phyloP scores from a whole-genome alignment of 2,329 filamentous ascomycete genomes.

The Atkinsonella hypoxylon region DNA sequence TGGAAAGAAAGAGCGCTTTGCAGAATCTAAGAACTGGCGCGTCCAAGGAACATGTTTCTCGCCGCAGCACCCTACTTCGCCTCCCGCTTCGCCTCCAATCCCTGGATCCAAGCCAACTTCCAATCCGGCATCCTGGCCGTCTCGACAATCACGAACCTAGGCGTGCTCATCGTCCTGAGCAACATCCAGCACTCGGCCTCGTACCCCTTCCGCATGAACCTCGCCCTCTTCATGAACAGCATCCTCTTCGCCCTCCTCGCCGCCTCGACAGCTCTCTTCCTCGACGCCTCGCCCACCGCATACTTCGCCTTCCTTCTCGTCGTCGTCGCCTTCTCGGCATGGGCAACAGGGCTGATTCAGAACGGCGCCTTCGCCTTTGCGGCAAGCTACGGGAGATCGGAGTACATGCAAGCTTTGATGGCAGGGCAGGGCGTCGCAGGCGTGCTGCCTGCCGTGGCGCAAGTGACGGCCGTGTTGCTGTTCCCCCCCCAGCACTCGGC shows the following conservation, averaged over 20 bases:
- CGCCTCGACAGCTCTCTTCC: conserved; percentile 61
- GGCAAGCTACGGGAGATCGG: conserved; percentile 67
- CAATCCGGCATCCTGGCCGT: conserved; percentile 82
- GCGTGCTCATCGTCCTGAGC: conserved; percentile 62
- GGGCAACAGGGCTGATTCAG: conserved; percentile 76
- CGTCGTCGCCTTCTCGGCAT: conserved; percentile 69
- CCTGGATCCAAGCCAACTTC: conserved; percentile 68
- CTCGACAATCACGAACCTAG: conserved; percentile 73
- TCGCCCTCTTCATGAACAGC: conserved; percentile 67
- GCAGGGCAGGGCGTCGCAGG: conserved; percentile 85
- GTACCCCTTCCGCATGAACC: conserved; percentile 76
- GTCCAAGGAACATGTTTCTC: conserved; percentile 96
- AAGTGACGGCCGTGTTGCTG: conserved; percentile 69
- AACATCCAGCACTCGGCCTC: conserved; percentile 72
- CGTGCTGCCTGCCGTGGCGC: conserved; percentile 75
- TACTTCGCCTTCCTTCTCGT: conserved; percentile 77
- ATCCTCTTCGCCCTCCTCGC: conserved; percentile 66
- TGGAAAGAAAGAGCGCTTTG: too few species aligned
- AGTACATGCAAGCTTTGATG: conserved; percentile 97
- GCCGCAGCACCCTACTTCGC: conserved; percentile 91
- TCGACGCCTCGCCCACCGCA: conserved; percentile 43
- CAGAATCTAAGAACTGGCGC: too few species aligned
- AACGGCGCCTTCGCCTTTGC: conserved; percentile 93
- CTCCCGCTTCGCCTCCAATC: conserved; percentile 58
- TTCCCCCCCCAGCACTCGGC: conserved; percentile 26